A percentile compares a stretch with the other conserved stretches of the same genome.
These are phyloP conservation scores for Dactylorhiza incarnata DNA, from an alignment of 106 monocot genomes.

Conservation along the genomic window DNA sequence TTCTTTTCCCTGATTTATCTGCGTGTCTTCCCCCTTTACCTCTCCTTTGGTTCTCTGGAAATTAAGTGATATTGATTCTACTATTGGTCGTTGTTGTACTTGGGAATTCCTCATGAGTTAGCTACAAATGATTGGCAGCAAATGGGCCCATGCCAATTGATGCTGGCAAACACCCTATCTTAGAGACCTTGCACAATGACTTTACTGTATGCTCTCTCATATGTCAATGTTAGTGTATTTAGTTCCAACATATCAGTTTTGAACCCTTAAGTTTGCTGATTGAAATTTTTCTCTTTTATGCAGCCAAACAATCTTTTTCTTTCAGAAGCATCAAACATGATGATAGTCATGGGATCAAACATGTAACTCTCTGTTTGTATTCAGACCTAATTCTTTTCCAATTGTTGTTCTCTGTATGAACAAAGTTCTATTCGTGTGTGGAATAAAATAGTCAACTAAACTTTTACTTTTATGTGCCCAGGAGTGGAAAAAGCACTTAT, in stretches of 20 bases:
- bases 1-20: too few relatives aligned
- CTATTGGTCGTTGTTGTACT: too few relatives aligned
- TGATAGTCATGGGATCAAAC: slow-evolving; percentile 92
- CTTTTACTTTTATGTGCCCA: too few relatives aligned
- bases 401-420: not conserved
- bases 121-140: slow-evolving; percentile 31
- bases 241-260: not conserved
- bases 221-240: not conserved
- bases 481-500: too few relatives aligned
- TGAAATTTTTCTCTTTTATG: too few relatives aligned
- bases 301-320: slow-evolving; percentile 94
- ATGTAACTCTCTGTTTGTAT: slow-evolving; percentile 42
- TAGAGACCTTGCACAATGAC: slow-evolving; percentile 72
- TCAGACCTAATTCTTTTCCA: not conserved
- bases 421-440: not conserved
- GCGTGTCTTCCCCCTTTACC: too few relatives aligned
- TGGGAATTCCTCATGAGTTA: not conserved
- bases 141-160: slow-evolving; percentile 96
- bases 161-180: slow-evolving; percentile 89
- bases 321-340: too few relatives aligned
- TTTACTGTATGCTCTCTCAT: slow-evolving; percentile 55
- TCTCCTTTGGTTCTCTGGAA: too few relatives aligned
- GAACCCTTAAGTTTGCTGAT: not conserved
- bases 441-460: too few relatives aligned
- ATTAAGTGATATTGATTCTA: too few relatives aligned